Evolutionary conservation across 345 rosid species (phyloP).

Genomic region (Carallia pectinifolia): DNA sequence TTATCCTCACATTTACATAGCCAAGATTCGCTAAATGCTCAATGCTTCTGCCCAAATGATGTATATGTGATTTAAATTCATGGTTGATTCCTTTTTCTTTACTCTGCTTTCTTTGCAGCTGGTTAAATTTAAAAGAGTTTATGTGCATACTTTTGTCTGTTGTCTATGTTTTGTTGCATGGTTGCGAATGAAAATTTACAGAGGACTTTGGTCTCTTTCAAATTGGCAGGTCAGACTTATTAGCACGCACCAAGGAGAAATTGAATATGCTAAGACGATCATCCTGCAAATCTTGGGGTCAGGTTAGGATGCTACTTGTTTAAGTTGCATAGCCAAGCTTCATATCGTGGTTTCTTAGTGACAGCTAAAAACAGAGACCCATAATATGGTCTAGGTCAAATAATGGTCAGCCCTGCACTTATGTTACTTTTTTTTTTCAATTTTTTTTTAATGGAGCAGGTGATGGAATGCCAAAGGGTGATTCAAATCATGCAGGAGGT

Average conservation of each 20-base stretch:
- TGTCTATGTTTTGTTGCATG: not conserved
- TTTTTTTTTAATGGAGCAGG: constrained; percentile 2
- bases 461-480: constrained; percentile 6
- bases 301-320: constrained; percentile 21
- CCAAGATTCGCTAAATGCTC: too few relatives aligned
- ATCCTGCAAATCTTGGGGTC: constrained; percentile 40
- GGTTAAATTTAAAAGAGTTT: not conserved
- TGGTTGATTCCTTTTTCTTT: too few relatives aligned
- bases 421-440: too few relatives aligned
- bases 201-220: not conserved
- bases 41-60: too few relatives aligned
- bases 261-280: constrained; percentile 38
- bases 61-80: too few relatives aligned
- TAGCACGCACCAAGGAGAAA: constrained; percentile 50
- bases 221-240: constrained; percentile 47
- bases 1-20: too few relatives aligned
- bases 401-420: not conserved
- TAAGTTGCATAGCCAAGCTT: too few relatives aligned
- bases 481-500: constrained; percentile 1
- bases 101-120: too few relatives aligned
- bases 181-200: not conserved
- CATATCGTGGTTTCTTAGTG: too few relatives aligned
- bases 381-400: too few relatives aligned
- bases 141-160: not conserved
- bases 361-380: too few relatives aligned